Base-by-base conservation (phyloP, 1,284 basidiomycete genomes). In the Melanopsichium pennsylvanicum region DNA sequence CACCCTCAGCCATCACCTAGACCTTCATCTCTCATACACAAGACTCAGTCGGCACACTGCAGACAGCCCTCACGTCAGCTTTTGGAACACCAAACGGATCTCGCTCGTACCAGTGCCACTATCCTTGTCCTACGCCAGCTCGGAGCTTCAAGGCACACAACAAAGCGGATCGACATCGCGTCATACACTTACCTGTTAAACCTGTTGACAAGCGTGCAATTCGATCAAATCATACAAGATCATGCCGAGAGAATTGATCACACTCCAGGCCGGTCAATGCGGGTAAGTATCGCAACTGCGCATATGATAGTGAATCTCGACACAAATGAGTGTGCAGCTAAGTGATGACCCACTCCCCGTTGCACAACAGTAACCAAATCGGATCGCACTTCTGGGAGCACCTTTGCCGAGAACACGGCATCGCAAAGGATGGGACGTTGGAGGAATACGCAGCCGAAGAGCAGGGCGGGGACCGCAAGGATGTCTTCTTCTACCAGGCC, bases 401-500 rank as follows among this genome's bases (percentile, higher is more conserved):
- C 23, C 72, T 81, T n/a, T 81, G 79, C 32, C 56, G 66, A 21
- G 79, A 81, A 39, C 79, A 81, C 52, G 79, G 79, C 10, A 81
- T 81, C 34, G 61, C 73, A 8, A 61, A 71, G 46, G 78, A 81
- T 41, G 79, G 79, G n/a, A 81, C 79, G 3, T 47, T 80, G 29
- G 76, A 77, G 36, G 78, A 80, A 9, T 78, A 64, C 19, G 79
- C 78, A 35, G 69, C 70, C 5, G 78, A 79, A 46, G 72, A 70
- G 16, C 56, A 59, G 13, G 77, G 72, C 1, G 78, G 75, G 18
- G 96, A 98, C 82, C 86, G 96, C 73, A 99, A 98, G 80, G 96
- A 99, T 83, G 95, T 97, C 35, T 99, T 99, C 84, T 99, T 99
- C 84, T 99, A 99, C 82, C 96, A 98, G 82, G 96, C 96, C 11